Evolutionary conservation across 1,284 basidiomycete genomes (phyloP).

Genomic region (Lignosus rhinocerotis): DNA sequence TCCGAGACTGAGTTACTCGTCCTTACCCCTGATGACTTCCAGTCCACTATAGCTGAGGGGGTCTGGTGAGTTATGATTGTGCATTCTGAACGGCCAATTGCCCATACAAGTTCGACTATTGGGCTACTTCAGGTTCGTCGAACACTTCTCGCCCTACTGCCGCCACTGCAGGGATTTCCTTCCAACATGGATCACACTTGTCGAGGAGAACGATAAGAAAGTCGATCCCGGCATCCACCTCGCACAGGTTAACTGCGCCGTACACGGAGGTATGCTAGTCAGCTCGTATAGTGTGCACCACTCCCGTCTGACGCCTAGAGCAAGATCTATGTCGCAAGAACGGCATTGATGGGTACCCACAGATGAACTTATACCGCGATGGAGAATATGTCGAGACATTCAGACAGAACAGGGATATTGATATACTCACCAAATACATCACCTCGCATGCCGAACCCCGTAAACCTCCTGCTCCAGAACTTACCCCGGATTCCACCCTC

Average conservation of each 20-base stretch:
- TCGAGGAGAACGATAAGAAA: constrained; percentile 54
- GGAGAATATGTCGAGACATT: constrained; percentile 66
- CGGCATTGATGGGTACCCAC: constrained; percentile 75
- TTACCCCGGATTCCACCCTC: constrained; percentile 11
- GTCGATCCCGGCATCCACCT: constrained; percentile 65
- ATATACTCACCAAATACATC: constrained; percentile 53
- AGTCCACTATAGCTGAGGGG: constrained; percentile 54
- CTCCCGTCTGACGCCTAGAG: neutral
- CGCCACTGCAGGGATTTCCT: constrained; percentile 76
- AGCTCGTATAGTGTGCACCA: neutral
- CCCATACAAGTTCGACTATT: neutral
- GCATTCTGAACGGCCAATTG: neutral
- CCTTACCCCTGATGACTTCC: constrained; percentile 70
- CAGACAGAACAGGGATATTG: constrained; percentile 50
- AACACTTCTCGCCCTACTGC: constrained; percentile 81
- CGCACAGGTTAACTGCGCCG: constrained; percentile 85
- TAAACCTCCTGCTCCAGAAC: constrained; percentile 24
- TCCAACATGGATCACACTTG: constrained; percentile 83
- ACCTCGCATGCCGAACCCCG: constrained; percentile 37
- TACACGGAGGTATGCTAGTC: constrained; percentile 72
- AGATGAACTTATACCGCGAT: constrained; percentile 74
- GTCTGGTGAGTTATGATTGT: constrained; percentile 56
- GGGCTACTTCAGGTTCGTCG: constrained; percentile 53
- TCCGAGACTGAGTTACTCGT: constrained; percentile 30
- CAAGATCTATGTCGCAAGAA: constrained; percentile 80